Conservation (phyloP, 306 rosid species). For the Crotalaria pallida region DNA sequence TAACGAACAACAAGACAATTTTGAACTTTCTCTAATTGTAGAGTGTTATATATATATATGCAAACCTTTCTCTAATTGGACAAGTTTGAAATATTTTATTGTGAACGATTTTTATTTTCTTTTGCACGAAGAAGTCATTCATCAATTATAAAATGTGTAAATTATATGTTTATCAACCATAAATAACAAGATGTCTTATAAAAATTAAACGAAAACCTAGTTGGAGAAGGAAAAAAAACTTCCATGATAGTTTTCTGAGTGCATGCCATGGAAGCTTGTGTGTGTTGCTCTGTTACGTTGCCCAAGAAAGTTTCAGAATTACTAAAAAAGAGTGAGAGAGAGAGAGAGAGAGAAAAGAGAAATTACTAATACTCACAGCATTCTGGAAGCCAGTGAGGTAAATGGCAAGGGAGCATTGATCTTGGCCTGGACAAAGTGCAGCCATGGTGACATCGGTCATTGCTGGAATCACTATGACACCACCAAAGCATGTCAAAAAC, state of each 20-base stretch:
- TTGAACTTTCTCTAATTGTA: no score
- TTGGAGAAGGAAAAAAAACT: neutral
- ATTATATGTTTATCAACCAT: neutral
- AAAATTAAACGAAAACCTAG: no score
- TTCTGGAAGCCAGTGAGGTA: constrained; percentile 79
- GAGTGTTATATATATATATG: neutral
- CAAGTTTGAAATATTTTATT: neutral
- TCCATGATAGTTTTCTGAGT: neutral
- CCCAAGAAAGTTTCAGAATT: no score
- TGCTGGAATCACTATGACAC: constrained; percentile 32
- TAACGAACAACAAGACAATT: no score
- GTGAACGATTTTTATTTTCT: neutral
- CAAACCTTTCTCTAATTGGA: neutral
- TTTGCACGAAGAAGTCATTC: neutral
- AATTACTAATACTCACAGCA: constrained; percentile 35
- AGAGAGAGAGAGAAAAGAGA: neutral
- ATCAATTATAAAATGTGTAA: neutral
- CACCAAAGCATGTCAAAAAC: constrained; percentile 33
- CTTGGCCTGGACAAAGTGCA: constrained; percentile 69
- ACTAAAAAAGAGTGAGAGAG: no score
- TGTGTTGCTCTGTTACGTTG: no score
- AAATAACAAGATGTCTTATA: no score
- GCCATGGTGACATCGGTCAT: constrained; percentile 65
- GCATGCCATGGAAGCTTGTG: no score
- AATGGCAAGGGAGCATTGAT: constrained; percentile 79